Base-by-base conservation (phyloP, 768 basidiomycete species). In the Tricholoma bakamatsutake region DNA sequence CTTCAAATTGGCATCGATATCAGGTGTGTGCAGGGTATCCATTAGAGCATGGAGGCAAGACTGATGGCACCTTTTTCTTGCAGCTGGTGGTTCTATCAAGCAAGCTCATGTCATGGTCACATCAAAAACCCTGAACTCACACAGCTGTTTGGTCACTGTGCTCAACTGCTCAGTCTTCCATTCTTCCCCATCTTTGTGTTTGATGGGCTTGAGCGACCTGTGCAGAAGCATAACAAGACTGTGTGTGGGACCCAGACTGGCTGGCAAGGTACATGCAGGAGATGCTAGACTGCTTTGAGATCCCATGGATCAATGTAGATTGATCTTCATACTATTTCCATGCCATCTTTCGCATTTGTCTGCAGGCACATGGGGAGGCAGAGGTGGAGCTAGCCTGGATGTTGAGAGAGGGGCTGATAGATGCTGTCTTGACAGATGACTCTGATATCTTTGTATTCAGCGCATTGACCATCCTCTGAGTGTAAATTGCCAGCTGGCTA, bases 231-330 rank as follows among this genome's bases (percentile, higher is more conserved):
- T n/a, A n/a, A n/a, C n/a, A n/a, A n/a, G n/a, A n/a, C n/a, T n/a
- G n/a, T n/a, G n/a, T n/a, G n/a, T n/a, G n/a, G n/a, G n/a, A n/a
- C n/a, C n/a, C n/a, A n/a, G n/a, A n/a, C 12, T 72, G 72, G 0
- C 75, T 73, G 37, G 76, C 76, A 56, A 69, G 72, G 43, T 65
- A 0, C 74, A 78, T 51, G 46, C 61, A 2, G n/a, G 48, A 0
- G 42, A 55, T 5, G 68, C 65, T 0, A 71, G 71, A 30, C n/a
- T 37, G 30, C 40, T 50, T 50, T 11, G 31, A 31, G 15, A 33
- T 50, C 18, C 40, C 40, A 18, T 50, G 49, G 49, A 30, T 50
- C 5, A 3, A 50, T 30, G 49, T 50, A 42, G 5, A 8, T 18
- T 17, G n/a, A 18, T 42, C 40, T 42, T 42, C 4, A 2, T 11